Evolutionary conservation across 345 rosid genomes (phyloP), one percentile per base, ranked within the genome.

Genomic region (Hibiscus trionum): DNA sequence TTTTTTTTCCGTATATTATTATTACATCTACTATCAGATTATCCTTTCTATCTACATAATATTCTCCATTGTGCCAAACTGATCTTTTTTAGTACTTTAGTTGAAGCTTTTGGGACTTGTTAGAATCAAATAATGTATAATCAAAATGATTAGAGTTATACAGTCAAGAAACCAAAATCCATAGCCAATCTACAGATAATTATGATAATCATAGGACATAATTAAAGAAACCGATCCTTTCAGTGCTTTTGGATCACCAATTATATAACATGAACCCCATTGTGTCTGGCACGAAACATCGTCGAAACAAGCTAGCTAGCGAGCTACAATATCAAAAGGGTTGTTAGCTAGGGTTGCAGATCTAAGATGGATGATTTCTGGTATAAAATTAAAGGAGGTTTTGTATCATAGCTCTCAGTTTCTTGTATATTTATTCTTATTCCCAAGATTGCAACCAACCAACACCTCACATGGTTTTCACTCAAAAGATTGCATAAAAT

Each of bases 261-360:
- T 17, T 53, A 77, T 53, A 75, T 73, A 78, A 80, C 85, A 80
- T 82, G 87, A 80, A 70, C 31, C 64, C 86, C 83, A 78, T 79
- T 70, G 71, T 61, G 15, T 71, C 58, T 35, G n/a, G 70, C 56
- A 64, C 19, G 68, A 69, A 77, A 69, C 61, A 66, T 73, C 73
- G 19, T 64, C 24, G 72, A 74, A 63, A 75, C 52, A 69, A 21
- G 24, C 24, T 21, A 21, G 24, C 24, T 21, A 19, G 31, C 6
- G 9, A 70, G 19, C 39, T 42, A 59, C 29, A 55, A 4, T 60
- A 26, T 66, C 37, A 33, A 49, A 74, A 75, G 39, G 66, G 46
- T 11, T 74, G 74, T 66, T 79, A 53, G 58, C 58, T 17, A 75
- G 0, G 80, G 81, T 75, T 72, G 67, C 76, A 78, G 83, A 82